Base-by-base conservation (phyloP, 345 rosid species). In the Eutrema heterophyllum region DNA sequence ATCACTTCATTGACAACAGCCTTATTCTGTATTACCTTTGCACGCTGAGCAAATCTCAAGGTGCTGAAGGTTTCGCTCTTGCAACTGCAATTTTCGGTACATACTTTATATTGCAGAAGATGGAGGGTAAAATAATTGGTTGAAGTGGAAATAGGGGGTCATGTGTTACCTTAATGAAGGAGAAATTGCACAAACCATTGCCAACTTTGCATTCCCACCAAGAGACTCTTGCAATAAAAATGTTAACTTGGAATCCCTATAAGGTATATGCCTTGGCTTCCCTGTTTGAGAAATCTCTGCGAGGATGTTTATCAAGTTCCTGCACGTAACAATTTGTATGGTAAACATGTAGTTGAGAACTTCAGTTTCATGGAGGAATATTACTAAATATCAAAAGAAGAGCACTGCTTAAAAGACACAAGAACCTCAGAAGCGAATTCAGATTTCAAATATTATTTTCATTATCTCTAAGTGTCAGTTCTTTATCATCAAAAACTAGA, bases 121-220 rank as follows among this genome's bases (percentile, higher is more conserved):
- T 26, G n/a, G 21, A 63, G n/a, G 10, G 29, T 5, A 24, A 67
- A 18, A 67, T 30, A 26, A 50, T 15, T 46, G 9, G 43, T 13
- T 70, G 14, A 52, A 76, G 30, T 50, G 32, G 41, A 54, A 71
- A 26, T 45, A 29, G 24, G 43, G 62, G 36, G 6, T 32, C 36
- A 58, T 39, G 16, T 24, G 15, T 70, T 85, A 89, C 98, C 98
- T 83, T 80, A 77, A 89, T 9, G 86, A 85, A 5, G 93, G 96
- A 78, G 96, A 93, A 71, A 93, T 62, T 65, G 96, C 92, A 80
- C 96, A 92, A 16, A 92, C 83, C 94, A 92, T 86, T 16, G 89
- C 96, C 65, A 92, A 79, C 70, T 88, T 92, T 67, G 98, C 98
- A 86, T 92, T 92, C 43, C 98, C 98, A 71, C 98, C 98, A 45